Conservation (phyloP, 202 grass and related monocot genomes). For the Tripidium arundinaceum region DNA sequence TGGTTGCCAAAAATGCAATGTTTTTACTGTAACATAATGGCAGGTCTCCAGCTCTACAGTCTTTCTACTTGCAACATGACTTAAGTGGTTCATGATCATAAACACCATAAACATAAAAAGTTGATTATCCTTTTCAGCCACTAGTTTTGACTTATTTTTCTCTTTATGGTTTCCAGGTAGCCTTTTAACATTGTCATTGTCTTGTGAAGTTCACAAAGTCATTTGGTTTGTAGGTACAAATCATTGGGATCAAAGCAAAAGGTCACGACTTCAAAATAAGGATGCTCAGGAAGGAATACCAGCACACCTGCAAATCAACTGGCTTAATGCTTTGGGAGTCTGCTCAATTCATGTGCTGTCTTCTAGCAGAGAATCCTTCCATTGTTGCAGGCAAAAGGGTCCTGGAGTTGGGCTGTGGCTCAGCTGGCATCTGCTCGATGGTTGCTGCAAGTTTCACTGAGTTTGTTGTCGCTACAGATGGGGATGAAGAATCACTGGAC, state of each 20-base stretch:
- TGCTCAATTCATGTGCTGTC: conserved; percentile 73
- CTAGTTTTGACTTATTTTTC: neutral
- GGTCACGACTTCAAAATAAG: conserved; percentile 66
- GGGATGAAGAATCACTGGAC: conserved; percentile 68
- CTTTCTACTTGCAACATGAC: conserved; percentile 5
- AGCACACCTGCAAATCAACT: conserved; percentile 96
- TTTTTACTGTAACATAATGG: neutral
- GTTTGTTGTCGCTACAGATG: conserved; percentile 75
- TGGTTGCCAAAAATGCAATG: neutral
- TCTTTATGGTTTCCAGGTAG: too few species aligned
- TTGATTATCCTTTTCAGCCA: neutral
- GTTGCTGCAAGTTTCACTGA: conserved; percentile 57
- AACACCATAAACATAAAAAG: neutral
- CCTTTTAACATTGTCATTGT: neutral
- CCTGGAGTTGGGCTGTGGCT: conserved; percentile 83
- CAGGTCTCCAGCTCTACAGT: neutral
- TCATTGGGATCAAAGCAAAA: conserved; percentile 56
- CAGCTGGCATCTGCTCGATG: conserved; percentile 88
- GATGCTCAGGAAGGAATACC: conserved; percentile 78
- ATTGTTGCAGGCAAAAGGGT: conserved; percentile 67
- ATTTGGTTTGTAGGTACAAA: conserved; percentile 39
- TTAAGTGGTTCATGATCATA: neutral
- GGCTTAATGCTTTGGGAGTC: conserved; percentile 97
- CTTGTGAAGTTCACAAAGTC: conserved; percentile 9
- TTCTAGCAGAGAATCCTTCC: conserved; percentile 85